Evolutionary conservation across 306 rosid genomes (phyloP), one percentile per base, ranked within the genome.

Genomic region (Dryas drummondii): DNA sequence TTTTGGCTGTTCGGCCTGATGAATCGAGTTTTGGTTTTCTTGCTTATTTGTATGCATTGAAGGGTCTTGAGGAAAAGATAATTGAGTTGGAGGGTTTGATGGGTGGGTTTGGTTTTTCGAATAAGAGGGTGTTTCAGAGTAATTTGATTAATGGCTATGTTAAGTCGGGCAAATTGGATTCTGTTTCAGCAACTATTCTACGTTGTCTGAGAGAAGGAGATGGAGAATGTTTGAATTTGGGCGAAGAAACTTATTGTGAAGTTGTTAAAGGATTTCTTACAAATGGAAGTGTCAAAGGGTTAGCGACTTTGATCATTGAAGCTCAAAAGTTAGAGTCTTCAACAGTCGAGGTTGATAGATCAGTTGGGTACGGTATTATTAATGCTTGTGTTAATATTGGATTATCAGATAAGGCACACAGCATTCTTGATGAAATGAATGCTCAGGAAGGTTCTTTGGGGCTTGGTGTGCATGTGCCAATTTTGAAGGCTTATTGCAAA

Each of bases 401-500:
- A 71, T 72, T 92, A 61, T 83, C 90, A 0, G 91, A 94, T 53
- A 94, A 90, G 82, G 99, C 93, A 10, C 99, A 86, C 70, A 77
- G 81, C 78, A 86, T 94, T 86, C 91, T 94, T 47, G 91, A 89
- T 62, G 93, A 90, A 75, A 90, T 94, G 88, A 88, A 85, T 81
- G 87, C 86, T 53, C 82, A 76, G 75, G 96, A 92, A 79, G 91
- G 84, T 63, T 87, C 89, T 73, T 83, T 89, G 55, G 94, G 97
- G 74, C 96, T 92, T 55, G 99, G 97, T 63, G 97, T 90, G 67
- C 83, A 90, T 80, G 81, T 92, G 65, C 97, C 99, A 4, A 94
- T 94, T 70, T 80, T 94, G 89, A 89, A 90, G 81, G 93, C 97
- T 84, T 94, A 94, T 78, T 80, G 96, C 86, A 90, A 87, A 77